Conservation (phyloP, 257 asterid species). For the Jacaranda copaia region DNA sequence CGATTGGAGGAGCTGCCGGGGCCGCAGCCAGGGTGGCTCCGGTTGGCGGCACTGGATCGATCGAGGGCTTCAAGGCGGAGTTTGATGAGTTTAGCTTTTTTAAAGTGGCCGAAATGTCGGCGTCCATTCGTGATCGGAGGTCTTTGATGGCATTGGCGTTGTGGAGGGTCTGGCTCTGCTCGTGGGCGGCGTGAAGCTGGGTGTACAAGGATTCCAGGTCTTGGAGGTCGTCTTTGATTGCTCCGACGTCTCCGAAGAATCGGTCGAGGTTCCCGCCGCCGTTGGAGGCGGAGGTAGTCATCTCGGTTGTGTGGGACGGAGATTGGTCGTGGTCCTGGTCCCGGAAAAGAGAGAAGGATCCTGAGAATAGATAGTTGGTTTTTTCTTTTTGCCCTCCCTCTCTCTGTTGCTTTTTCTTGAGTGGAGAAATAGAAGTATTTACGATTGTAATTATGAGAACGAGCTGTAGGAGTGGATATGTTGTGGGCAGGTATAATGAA, state of each 20-base stretch:
- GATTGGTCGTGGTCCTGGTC: constrained; percentile 48
- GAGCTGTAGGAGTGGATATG: neutral
- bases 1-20: constrained; percentile 77
- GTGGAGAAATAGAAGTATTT: neutral
- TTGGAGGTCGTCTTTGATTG: constrained; percentile 65
- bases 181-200: constrained; percentile 63
- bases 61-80: constrained; percentile 57
- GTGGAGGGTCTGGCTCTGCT: constrained; percentile 60
- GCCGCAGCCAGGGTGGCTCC: constrained; percentile 67
- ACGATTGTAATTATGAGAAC: neutral
- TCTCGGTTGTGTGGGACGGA: constrained; percentile 49
- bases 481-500: neutral
- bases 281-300: constrained; percentile 28
- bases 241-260: constrained; percentile 74
- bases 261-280: constrained; percentile 63
- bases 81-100: constrained; percentile 54
- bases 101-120: constrained; percentile 39
- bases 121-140: constrained; percentile 43
- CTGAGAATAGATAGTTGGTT: constrained; percentile 70
- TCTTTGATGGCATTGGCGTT: constrained; percentile 44
- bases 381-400: no score
- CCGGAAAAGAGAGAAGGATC: constrained; percentile 61
- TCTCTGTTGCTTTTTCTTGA: neutral
- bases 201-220: constrained; percentile 63
- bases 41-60: constrained; percentile 63